Evolutionary conservation across 2,329 filamentous ascomycete genomes (phyloP).

Genomic region (Aspergillus texensis): DNA sequence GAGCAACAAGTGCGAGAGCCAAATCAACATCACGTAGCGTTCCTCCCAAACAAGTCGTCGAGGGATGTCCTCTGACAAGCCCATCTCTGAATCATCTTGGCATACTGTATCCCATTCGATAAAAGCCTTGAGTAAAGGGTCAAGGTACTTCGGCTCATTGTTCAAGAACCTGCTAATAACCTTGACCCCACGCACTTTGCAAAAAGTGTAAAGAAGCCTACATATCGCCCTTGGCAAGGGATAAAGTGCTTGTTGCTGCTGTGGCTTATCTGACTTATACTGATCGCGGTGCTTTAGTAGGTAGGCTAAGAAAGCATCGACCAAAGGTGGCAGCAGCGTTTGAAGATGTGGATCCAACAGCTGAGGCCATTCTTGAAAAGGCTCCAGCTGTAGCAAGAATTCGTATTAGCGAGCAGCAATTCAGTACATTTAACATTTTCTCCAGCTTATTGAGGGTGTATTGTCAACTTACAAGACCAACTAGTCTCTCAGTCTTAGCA

Average conservation of each 20-base stretch:
- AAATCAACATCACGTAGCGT: slow-evolving; percentile 81
- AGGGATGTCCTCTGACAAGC: slow-evolving; percentile 21
- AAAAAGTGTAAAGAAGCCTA: slow-evolving; percentile 82
- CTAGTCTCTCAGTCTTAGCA: slow-evolving; percentile 42
- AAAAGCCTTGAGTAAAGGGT: slow-evolving; percentile 74
- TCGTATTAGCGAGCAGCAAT: slow-evolving; percentile 1
- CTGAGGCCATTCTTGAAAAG: slow-evolving; percentile 94
- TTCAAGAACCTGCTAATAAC: slow-evolving; percentile 88
- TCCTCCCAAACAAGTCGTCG: slow-evolving; percentile 76
- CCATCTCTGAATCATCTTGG: slow-evolving; percentile 15
- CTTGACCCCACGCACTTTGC: slow-evolving; percentile 92
- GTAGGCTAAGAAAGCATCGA: slow-evolving; percentile 73
- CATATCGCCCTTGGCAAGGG: slow-evolving; percentile 72
- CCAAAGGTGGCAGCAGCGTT: slow-evolving; percentile 71
- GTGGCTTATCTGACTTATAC: slow-evolving; percentile 40
- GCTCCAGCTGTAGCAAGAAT: slow-evolving; percentile 63
- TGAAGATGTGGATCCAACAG: slow-evolving; percentile 83
- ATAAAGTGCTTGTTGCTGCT: slow-evolving; percentile 38
- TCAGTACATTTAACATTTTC: slow-evolving; percentile 10
- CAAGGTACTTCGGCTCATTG: slow-evolving; percentile 84
- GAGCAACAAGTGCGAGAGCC: slow-evolving; percentile 80
- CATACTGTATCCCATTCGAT: slow-evolving; percentile 57
- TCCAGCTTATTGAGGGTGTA: slow-evolving; percentile 1
- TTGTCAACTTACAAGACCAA: slow-evolving; percentile 40
- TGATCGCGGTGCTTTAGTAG: slow-evolving; percentile 50